Evolutionary conservation across 352 stramenopile genomes (phyloP), one percentile per base, ranked within the genome.

Genomic region (Globisporangium parvum): DNA sequence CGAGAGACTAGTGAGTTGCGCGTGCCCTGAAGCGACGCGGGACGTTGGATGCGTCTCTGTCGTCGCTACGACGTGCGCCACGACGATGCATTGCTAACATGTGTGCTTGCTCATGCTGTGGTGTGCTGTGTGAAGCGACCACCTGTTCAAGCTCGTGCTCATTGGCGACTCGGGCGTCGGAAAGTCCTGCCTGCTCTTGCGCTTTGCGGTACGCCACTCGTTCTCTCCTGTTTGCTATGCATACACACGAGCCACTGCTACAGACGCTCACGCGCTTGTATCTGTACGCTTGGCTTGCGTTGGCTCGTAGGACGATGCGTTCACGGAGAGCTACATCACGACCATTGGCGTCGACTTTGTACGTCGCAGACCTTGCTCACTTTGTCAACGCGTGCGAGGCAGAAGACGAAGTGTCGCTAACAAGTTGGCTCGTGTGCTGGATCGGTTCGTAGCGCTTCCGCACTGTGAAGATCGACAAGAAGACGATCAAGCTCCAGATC

Each of bases 401-500:
- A 6, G 6, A 6, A 31, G 26, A 31, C 6, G 26, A 5, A 37
- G 10, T 37, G 31, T 37, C 31, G 12, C 31, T 37, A 10, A 37
- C 31, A 8, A 5, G 8, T 37, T 37, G 31, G 12, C 10, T 41
- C 23, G 21, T 37, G 33, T 63, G 50, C 21, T 62, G 39, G 21
- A 40, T 1, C 14, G 47, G 23, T 46, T 85, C 31, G 35, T 55
- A 93, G 83, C 73, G 79, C 51, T 98, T 98, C 69, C 88, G 95
- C 59, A 99, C 96, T 10, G 92, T 98, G 23, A 98, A 98, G 73
- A 97, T 99, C 60, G 95, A 98, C 61, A 98, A 98, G 67, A 99
- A 99, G 77, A 98, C 93, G 20, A 91, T 99, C 47, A 99, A 99
- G 66, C 77, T 98, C 37, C 96, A 99, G 77, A 98, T 99, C 80